Evolutionary conservation across 2,329 filamentous ascomycete genomes (phyloP), one percentile per base, ranked within the genome.

Genomic region (Ophiosphaerella herpotricha): DNA sequence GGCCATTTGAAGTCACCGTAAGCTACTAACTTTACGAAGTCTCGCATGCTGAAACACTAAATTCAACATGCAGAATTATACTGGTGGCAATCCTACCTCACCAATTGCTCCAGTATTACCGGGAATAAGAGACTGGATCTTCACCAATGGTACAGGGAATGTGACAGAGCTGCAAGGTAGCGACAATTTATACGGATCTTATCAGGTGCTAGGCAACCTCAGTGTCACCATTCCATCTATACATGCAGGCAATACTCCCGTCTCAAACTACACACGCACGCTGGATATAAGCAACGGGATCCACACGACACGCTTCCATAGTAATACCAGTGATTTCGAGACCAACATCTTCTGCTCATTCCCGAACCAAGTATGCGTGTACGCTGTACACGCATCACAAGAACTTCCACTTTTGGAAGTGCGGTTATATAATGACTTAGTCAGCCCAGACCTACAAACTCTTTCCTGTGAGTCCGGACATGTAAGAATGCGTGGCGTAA

Each of bases 111-210:
- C 67, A 5, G 68, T 69, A 26, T 52, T 82, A 0, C 67, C 73
- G 1, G 74, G 69, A 0, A 79, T 81, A 4, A 68, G 78, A n/a
- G 66, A 76, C 3, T 72, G 61, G 53, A 81, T 82, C 13, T 82
- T 80, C 38, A 59, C 74, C 14, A 78, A 81, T 43, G 78, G 77
- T 5, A 80, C 74, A 0, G 79, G 79, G n/a, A 75, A 75, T 68
- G 67, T 61, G 54, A 48, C 48, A 0, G 49, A 65, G 11, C 55
- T 81, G 5, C 68, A 79, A 14, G 77, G 76, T 5, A 48, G 43
- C 11, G 67, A 69, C 6, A 58, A 66, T 6, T 60, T 66, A 16
- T 82, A 79, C 44, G 80, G 80, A 11, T 74, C 72, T 4, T 81
- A 77, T 52, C 73, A 73, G 45, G 78, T 79, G 1, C 61, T 80